Base-by-base conservation (phyloP, 202 grass and related monocot species). In the Zizania palustris region DNA sequence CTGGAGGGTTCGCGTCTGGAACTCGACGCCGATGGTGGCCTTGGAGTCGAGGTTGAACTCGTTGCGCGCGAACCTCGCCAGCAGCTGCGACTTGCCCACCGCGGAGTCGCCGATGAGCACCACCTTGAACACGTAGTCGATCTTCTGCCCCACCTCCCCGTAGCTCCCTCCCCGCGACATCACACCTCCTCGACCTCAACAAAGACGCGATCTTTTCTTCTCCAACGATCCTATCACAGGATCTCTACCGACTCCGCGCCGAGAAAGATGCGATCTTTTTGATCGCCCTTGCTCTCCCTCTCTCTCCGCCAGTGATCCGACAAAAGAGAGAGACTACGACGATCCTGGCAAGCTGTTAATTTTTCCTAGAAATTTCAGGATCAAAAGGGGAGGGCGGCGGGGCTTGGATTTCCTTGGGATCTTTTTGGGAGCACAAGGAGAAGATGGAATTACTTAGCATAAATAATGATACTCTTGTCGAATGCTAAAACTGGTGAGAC, bases 71-170 rank as follows among this genome's bases (percentile, higher is more conserved):
- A 98, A 98, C 75, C 95, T 87, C 4, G 91, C 91, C 12, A 98
- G 80, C 46, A 98, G 82, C 79, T 98, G 95, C 62, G 91, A 98
- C 73, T 98, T 98, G 33, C 95, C 95, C 15, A 98, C 95, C 21
- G 95, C 95, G 48, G 95, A 98, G 86, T 98, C 95, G 65, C 95
- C 95, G 76, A 98, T 94, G 82, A 97, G 83, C 80, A 98, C 95
- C 80, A 98, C 89, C 91, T 98, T 98, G 77, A 94, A 92, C 42
- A 97, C 82, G 76, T 98, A 94, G 80, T 98, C 95, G 45, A 93
- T 89, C 76, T 49, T 87, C 82, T 98, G 95, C 34, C 93, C 93
- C 67, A 94, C 18, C 82, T 88, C 91, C 58, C 84, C 87, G 50
- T 90, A 58, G 60, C 49, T 71, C 53, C 71, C 69, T 8, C 85